Conservation (phyloP, 371 early-diverging fungal species). For the Actinomucor elegans region DNA sequence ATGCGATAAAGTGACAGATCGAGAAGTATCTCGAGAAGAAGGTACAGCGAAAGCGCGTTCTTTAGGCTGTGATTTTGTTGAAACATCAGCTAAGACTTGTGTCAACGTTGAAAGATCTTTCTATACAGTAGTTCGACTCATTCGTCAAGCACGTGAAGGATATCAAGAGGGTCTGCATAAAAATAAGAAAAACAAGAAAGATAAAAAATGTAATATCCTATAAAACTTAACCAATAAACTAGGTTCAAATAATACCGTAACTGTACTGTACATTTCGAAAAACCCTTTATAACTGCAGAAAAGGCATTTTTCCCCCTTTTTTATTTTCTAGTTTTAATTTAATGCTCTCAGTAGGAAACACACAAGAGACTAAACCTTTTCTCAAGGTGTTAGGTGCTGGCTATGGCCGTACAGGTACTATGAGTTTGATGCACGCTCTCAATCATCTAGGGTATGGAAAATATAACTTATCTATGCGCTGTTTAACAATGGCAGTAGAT, state of each 20-base stretch:
- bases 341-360: too few species aligned
- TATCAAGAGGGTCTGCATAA: not conserved
- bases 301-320: too few species aligned
- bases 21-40: constrained; percentile 79
- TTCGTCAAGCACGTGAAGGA: constrained; percentile 16
- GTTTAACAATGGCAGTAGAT: constrained; percentile 2
- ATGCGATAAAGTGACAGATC: constrained; percentile 76
- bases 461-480: not conserved
- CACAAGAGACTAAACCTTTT: too few species aligned
- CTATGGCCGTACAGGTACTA: constrained; percentile 21
- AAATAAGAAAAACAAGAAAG: constrained; percentile 14
- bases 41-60: constrained; percentile 77
- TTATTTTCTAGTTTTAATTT: too few species aligned
- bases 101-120: constrained; percentile 84
- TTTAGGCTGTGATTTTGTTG: constrained; percentile 78
- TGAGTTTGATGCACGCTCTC: constrained; percentile 13
- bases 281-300: too few species aligned
- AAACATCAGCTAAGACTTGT: constrained; percentile 90
- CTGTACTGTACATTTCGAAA: too few species aligned
- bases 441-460: constrained; percentile 14
- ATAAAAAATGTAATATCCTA: constrained; percentile 17
- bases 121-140: constrained; percentile 59
- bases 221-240: not conserved
- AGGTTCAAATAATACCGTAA: too few species aligned
- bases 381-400: constrained; percentile 21